Percentiles rank a stretch among this genome's conserved stretches.
Evolutionary conservation across 495 filamentous ascomycete species (phyloP).

Genomic region (Aspergillus avenaceus): DNA sequence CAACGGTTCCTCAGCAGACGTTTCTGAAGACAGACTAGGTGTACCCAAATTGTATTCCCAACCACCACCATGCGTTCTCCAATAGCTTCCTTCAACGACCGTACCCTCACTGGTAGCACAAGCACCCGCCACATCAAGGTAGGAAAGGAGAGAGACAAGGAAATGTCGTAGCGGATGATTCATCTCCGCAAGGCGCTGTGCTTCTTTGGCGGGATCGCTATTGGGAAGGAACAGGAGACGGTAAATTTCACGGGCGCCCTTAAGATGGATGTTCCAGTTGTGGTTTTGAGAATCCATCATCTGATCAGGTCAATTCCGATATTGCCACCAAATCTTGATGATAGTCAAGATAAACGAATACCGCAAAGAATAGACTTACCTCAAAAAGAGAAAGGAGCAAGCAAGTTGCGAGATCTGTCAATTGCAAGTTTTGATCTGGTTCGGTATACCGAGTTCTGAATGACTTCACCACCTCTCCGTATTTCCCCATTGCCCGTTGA

Average conservation of each 20-base stretch:
- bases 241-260: slow-evolving; percentile 41
- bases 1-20: slow-evolving; percentile 20
- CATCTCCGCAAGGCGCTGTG: slow-evolving; percentile 28
- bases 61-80: slow-evolving; percentile 35
- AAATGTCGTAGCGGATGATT: slow-evolving; percentile 37
- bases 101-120: slow-evolving; percentile 38
- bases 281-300: slow-evolving; percentile 45
- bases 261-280: slow-evolving; percentile 39
- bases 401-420: slow-evolving; percentile 39
- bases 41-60: slow-evolving; percentile 42
- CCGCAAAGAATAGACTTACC: slow-evolving; percentile 14
- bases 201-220: slow-evolving; percentile 24
- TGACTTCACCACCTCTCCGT: slow-evolving; percentile 35
- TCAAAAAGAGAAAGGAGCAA: slow-evolving; percentile 38
- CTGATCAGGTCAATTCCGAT: slow-evolving; percentile 13
- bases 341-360: background rate
- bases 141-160: slow-evolving; percentile 37
- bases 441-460: slow-evolving; percentile 30
- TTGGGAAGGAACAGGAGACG: slow-evolving; percentile 32
- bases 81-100: slow-evolving; percentile 37
- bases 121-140: slow-evolving; percentile 39
- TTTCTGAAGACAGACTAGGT: slow-evolving; percentile 23
- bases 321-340: background rate
- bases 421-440: slow-evolving; percentile 21
- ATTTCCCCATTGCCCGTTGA: slow-evolving; percentile 40